These are phyloP conservation scores for Starmera dryadoides DNA, from an alignment of 805 yeast genomes.

Conservation along the genomic window DNA sequence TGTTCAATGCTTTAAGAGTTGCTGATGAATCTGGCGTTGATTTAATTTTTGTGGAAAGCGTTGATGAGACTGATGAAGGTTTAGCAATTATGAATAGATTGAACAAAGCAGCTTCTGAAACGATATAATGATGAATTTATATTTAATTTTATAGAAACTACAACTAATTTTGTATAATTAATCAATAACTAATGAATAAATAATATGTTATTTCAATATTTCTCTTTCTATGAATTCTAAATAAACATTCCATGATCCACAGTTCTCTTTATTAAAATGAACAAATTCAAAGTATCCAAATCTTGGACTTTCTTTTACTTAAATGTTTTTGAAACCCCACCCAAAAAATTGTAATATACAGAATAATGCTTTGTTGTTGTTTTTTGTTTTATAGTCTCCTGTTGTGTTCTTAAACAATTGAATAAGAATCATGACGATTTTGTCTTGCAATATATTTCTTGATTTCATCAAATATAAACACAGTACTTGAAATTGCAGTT, in stretches of 20 bases:
- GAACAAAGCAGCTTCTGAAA: constrained; percentile 69
- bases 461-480: constrained; percentile 78
- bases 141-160: too few species aligned
- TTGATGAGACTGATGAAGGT: constrained; percentile 71
- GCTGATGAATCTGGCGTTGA: constrained; percentile 68
- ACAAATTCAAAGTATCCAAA: too few species aligned
- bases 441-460: constrained; percentile 42
- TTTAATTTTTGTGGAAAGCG: constrained; percentile 77
- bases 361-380: too few species aligned
- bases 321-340: too few species aligned
- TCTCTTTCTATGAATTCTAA: too few species aligned
- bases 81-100: constrained; percentile 92
- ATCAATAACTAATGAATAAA: constrained; percentile 2
- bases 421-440: constrained; percentile 10
- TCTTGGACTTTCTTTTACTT: too few species aligned
- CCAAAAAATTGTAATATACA: too few species aligned
- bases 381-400: background rate
- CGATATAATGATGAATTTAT: constrained; percentile 24
- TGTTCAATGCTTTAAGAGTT: constrained; percentile 67
- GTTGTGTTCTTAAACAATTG: constrained; percentile 16
- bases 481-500: constrained; percentile 61
- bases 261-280: too few species aligned
- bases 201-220: background rate
- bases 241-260: too few species aligned
- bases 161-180: constrained; percentile 1